A percentile compares a stretch with the other conserved stretches of the same genome.
These are phyloP conservation scores for Penicillium malachiteum DNA, from an alignment of 495 filamentous ascomycete genomes.

Conservation along the genomic window DNA sequence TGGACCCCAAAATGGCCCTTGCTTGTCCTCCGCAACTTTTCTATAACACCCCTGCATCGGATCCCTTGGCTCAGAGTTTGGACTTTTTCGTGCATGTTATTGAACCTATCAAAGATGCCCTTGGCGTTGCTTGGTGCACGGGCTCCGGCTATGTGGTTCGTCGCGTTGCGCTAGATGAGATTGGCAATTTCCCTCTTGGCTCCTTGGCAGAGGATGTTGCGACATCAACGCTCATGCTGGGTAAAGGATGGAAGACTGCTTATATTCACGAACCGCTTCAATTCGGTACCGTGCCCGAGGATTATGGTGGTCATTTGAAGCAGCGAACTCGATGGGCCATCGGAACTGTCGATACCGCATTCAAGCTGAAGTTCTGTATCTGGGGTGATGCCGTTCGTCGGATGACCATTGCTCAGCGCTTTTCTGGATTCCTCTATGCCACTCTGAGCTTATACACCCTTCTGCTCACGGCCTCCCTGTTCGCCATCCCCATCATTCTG, in stretches of 20 bases:
- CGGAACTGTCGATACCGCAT: conserved; percentile 44
- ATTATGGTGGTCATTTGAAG: conserved; percentile 48
- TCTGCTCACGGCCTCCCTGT: conserved; percentile 40
- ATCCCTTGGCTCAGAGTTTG: conserved; percentile 49
- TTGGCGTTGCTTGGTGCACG: conserved; percentile 51
- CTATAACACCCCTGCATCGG: conserved; percentile 52
- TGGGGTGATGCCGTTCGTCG: conserved; percentile 35
- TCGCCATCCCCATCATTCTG: conserved; percentile 47
- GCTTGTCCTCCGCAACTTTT: conserved; percentile 55
- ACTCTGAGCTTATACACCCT: conserved; percentile 44
- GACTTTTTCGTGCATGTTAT: conserved; percentile 49
- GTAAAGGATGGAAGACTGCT: conserved; percentile 51
- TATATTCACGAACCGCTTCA: conserved; percentile 53
- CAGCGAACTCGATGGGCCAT: conserved; percentile 52
- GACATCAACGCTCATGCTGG: conserved; percentile 47
- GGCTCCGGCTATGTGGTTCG: conserved; percentile 54
- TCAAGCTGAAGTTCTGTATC: conserved; percentile 46
- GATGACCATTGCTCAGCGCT: conserved; percentile 37
- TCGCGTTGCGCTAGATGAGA: conserved; percentile 47
- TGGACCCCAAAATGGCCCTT: conserved; percentile 47
- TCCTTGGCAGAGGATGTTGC: conserved; percentile 53
- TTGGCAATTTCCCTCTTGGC: conserved; percentile 50
- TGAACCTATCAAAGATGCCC: conserved; percentile 51
- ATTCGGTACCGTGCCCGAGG: conserved; percentile 51
- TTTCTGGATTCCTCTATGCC: conserved; percentile 46